Conservation (phyloP, 2,329 filamentous ascomycete species). For the Thelonectria rubi region DNA sequence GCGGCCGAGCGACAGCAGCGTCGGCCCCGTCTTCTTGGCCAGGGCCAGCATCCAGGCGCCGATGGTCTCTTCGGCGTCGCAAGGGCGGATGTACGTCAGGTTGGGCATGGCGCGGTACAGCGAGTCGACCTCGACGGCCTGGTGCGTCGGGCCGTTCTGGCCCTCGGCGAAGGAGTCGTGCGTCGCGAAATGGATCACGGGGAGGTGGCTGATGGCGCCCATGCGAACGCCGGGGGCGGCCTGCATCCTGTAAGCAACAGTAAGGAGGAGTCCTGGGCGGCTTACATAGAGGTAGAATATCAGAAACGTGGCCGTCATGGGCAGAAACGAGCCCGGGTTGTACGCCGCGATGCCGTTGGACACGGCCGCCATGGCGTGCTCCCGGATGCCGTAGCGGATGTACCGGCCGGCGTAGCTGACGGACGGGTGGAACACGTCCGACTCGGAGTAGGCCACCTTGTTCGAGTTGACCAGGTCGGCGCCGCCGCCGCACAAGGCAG, state of each 20-base stretch:
- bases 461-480: constrained; percentile 57
- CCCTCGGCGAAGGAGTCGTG: constrained; percentile 64
- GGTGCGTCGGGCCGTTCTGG: constrained; percentile 65
- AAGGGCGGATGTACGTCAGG: constrained; percentile 61
- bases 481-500: constrained; percentile 42
- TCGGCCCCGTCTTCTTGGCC: constrained; percentile 14
- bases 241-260: too few species aligned
- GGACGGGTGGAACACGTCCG: constrained; percentile 40
- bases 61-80: constrained; percentile 61
- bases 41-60: constrained; percentile 51
- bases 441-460: constrained; percentile 53
- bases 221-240: constrained; percentile 56
- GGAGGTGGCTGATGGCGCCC: constrained; percentile 59
- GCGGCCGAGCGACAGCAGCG: constrained; percentile 48
- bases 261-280: too few species aligned
- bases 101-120: constrained; percentile 66
- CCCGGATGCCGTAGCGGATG: constrained; percentile 59
- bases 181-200: constrained; percentile 61
- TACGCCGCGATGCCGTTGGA: constrained; percentile 58
- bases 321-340: constrained; percentile 58
- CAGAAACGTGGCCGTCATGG: constrained; percentile 64
- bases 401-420: constrained; percentile 49
- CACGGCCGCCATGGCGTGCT: constrained; percentile 61
- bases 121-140: constrained; percentile 61
- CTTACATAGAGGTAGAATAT: constrained; percentile 60